Evolutionary conservation across 169 alveolate genomes (phyloP).

Genomic region (Plasmodium cynomolgi): DNA sequence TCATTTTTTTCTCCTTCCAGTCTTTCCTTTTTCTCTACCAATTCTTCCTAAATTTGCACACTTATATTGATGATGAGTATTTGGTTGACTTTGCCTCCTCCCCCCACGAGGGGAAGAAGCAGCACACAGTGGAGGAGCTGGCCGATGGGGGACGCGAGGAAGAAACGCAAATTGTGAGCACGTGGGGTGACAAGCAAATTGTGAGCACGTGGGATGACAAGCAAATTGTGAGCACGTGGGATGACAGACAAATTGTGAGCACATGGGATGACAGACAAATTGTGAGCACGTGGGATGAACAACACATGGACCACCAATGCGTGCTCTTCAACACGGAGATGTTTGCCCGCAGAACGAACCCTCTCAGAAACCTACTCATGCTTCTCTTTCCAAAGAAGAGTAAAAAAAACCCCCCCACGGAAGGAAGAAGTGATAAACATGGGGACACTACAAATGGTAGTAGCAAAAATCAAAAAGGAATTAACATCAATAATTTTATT

Average conservation of each 20-base stretch:
- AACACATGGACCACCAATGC: background rate
- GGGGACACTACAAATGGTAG: background rate
- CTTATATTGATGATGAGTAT: constrained; percentile 42
- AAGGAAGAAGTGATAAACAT: background rate
- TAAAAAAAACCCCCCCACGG: background rate
- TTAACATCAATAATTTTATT: constrained; percentile 61
- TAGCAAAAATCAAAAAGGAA: background rate
- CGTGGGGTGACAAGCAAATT: background rate
- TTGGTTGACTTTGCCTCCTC: background rate
- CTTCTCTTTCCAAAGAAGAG: background rate
- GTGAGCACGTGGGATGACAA: constrained; percentile 22
- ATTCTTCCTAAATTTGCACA: constrained; percentile 62
- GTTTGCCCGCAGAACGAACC: constrained; percentile 25
- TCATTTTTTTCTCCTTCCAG: constrained; percentile 48
- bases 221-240: constrained; percentile 7
- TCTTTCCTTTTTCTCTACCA: constrained; percentile 49
- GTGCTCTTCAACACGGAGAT: constrained; percentile 27
- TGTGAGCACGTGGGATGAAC: constrained; percentile 7
- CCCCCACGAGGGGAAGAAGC: background rate
- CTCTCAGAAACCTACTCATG: constrained; percentile 1
- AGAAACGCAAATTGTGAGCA: background rate
- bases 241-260: constrained; percentile 30
- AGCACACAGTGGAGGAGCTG: background rate
- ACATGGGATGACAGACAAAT: constrained; percentile 10
- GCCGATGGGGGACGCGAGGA: background rate